A percentile compares a stretch with the other conserved stretches of the same genome.
Evolutionary conservation across 108 stramenopile genomes (phyloP).

Genomic region (Nannochloropsis salina): DNA sequence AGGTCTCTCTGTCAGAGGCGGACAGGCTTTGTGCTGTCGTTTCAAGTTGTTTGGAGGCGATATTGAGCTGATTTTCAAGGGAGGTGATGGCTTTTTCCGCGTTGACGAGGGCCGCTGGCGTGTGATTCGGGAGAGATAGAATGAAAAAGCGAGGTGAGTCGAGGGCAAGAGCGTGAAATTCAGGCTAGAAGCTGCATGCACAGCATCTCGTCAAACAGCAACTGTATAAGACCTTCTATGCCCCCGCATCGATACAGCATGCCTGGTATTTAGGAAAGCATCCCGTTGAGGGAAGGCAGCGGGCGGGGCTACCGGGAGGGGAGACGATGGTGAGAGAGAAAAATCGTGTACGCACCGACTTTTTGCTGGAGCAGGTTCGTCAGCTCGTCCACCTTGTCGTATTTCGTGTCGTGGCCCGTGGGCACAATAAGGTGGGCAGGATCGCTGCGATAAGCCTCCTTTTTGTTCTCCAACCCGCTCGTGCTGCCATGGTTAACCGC

Average conservation of each 20-base stretch:
- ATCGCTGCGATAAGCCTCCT: not conserved
- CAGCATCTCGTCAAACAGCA: too few species aligned
- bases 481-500: not conserved
- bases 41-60: not conserved
- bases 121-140: not conserved
- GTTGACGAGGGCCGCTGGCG: not conserved
- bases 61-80: not conserved
- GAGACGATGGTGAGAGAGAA: not conserved
- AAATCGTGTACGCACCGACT: not conserved
- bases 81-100: constrained; percentile 3
- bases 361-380: not conserved
- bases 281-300: too few species aligned
- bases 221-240: too few species aligned
- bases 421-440: constrained; percentile 1
- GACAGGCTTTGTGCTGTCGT: not conserved
- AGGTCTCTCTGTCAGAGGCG: not conserved
- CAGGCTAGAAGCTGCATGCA: not conserved
- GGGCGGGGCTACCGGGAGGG: not conserved
- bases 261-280: too few species aligned
- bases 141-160: not conserved
- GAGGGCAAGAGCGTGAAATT: not conserved
- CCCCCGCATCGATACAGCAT: too few species aligned
- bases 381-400: not conserved
- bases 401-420: not conserved
- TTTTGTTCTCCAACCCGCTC: too few species aligned